Conservation (phyloP, 2,329 filamentous ascomycete genomes). For the Botrytis galanthina region DNA sequence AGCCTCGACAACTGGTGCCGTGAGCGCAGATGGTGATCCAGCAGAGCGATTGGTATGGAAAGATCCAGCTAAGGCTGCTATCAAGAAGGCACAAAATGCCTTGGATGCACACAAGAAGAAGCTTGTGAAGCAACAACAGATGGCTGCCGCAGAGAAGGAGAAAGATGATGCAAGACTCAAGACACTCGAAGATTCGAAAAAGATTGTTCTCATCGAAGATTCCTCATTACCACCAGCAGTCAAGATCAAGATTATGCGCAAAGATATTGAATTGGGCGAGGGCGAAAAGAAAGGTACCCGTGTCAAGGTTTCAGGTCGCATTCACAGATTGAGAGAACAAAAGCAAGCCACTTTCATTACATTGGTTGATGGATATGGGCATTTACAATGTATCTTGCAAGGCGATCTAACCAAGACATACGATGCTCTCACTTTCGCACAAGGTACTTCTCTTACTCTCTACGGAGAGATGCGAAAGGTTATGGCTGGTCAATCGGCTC, state of each 20-base stretch:
- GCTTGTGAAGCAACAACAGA: slow-evolving; percentile 71
- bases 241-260: slow-evolving; percentile 73
- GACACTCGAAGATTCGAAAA: slow-evolving; percentile 77
- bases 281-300: slow-evolving; percentile 63
- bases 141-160: slow-evolving; percentile 69
- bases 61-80: slow-evolving; percentile 74
- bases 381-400: slow-evolving; percentile 77
- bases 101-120: slow-evolving; percentile 81
- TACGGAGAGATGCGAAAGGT: slow-evolving; percentile 68
- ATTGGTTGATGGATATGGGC: slow-evolving; percentile 79
- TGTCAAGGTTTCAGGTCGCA: slow-evolving; percentile 77
- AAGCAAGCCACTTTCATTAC: slow-evolving; percentile 85
- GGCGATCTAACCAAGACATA: slow-evolving; percentile 78
- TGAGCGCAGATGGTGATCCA: slow-evolving; percentile 62
- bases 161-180: slow-evolving; percentile 68
- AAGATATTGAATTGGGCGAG: slow-evolving; percentile 60
- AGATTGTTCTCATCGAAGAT: slow-evolving; percentile 69
- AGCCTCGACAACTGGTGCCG: slow-evolving; percentile 61
- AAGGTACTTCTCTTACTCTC: slow-evolving; percentile 68
- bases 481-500: slow-evolving; percentile 63
- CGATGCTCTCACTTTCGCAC: slow-evolving; percentile 67
- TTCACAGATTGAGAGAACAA: slow-evolving; percentile 77
- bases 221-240: slow-evolving; percentile 68
- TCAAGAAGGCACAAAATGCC: slow-evolving; percentile 79
- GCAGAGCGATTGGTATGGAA: slow-evolving; percentile 70